Base-by-base conservation (phyloP, 2,329 filamentous ascomycete species). In the Cryoendolithus antarcticus region DNA sequence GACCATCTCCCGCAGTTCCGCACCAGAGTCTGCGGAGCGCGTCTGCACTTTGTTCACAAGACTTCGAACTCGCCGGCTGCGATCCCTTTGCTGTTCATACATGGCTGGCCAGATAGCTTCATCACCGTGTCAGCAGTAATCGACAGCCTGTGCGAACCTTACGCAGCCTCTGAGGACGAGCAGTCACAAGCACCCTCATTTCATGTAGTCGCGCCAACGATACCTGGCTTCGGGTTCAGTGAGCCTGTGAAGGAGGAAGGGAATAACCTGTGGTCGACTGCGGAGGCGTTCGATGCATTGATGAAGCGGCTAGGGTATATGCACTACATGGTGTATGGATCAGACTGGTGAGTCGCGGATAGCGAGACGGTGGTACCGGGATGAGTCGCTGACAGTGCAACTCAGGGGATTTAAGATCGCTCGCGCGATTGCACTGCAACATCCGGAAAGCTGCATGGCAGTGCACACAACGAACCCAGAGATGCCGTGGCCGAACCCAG, bases 141-240 rank as follows among this genome's bases (percentile, higher is more conserved):
- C 39, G 61, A 69, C 27, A 61, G 63, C 4, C 62, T 81, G 34
- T 70, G 69, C 4, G 62, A 74, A 13, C 74, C 75, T 2, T 59
- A 69, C 7, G 67, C 57, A 55, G 59, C 48, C 49, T 27, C 24
- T 8, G 24, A 27, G 24, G 7, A 27, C 24, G 24, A 27, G 7
- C 24, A 27, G 7, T 27, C 7, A 27, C 24, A 27, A 27, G 56
- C 39, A n/a, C 49, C 52, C 4, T 65, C 74, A 1, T 83, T 82
- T 49, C 74, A 82, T 50, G 53, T 82, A n/a, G 68, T 83, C 12
- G 72, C 74, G 13, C 78, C 79, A 1, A 75, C 74, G 32, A 66
- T 82, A 12, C 77, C 79, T 0, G 78, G 78, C 0, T 63, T 80
- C 34, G 78, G 76, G 10, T 83, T 82, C 51, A 80, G 77, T 54